Percentiles rank a stretch among this genome's conserved stretches.
Conservation (phyloP, 345 rosid species). For the Carallia brachiata region DNA sequence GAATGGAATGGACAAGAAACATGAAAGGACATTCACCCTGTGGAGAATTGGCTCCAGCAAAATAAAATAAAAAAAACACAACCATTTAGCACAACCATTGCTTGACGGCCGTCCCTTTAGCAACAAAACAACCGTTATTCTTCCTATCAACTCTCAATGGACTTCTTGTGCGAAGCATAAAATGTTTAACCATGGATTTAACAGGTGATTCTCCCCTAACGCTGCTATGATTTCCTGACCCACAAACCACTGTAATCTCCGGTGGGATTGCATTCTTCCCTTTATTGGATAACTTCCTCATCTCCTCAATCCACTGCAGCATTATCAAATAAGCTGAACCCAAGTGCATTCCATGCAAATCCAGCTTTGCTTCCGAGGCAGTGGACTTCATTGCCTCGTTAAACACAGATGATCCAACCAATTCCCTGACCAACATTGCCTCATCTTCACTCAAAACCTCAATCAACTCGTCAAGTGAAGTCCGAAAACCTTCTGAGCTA, state of each 20-base stretch:
- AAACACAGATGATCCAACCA: slow-evolving; percentile 53
- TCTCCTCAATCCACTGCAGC: slow-evolving; percentile 73
- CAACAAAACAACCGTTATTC: slow-evolving; percentile 69
- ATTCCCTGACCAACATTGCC: slow-evolving; percentile 42
- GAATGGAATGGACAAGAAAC: too few relatives aligned
- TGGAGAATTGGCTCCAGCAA: neutral
- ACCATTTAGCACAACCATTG: slow-evolving; percentile 42
- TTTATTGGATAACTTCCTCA: slow-evolving; percentile 38
- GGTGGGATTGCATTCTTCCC: slow-evolving; percentile 17
- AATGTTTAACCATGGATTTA: slow-evolving; percentile 51
- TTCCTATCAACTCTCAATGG: slow-evolving; percentile 75
- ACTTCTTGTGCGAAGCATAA: slow-evolving; percentile 47
- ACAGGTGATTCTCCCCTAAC: slow-evolving; percentile 77
- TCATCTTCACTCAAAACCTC: slow-evolving; percentile 46
- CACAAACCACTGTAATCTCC: slow-evolving; percentile 59
- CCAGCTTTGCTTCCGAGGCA: slow-evolving; percentile 56
- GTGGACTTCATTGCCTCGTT: slow-evolving; percentile 53
- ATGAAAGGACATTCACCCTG: too few relatives aligned
- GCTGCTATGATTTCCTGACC: slow-evolving; percentile 72
- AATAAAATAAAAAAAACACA: neutral
- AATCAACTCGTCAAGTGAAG: slow-evolving; percentile 47
- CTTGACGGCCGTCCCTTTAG: slow-evolving; percentile 59
- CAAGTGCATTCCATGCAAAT: slow-evolving; percentile 83
- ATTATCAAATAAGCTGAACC: slow-evolving; percentile 65
- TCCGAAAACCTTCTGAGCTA: slow-evolving; percentile 32